Percentiles rank a stretch among this genome's conserved stretches.
These are phyloP conservation scores for Globisporangium emineosum DNA, from an alignment of 352 stramenopile species.

Conservation along the genomic window DNA sequence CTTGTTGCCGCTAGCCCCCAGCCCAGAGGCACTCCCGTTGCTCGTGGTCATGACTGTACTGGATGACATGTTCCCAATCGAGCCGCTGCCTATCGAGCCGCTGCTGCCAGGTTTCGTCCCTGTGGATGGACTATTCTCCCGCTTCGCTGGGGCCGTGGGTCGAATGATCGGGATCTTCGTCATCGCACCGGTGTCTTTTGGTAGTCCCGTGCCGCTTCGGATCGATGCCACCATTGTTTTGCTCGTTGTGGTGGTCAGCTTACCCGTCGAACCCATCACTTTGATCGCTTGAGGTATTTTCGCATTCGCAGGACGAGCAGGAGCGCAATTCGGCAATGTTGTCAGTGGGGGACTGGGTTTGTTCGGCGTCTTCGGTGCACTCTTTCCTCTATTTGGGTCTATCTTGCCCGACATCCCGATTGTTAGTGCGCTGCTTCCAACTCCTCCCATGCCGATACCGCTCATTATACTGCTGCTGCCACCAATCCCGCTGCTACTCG, in stretches of 20 bases:
- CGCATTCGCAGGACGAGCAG: constrained; percentile 36
- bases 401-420: constrained; percentile 35
- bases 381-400: constrained; percentile 39
- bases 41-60: constrained; percentile 5
- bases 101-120: constrained; percentile 41
- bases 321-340: constrained; percentile 64
- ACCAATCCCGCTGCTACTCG: constrained; percentile 8
- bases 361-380: constrained; percentile 38
- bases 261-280: constrained; percentile 46
- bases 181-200: constrained; percentile 44
- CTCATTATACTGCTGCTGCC: constrained; percentile 18
- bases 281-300: constrained; percentile 59
- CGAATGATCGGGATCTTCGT: constrained; percentile 80
- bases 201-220: constrained; percentile 31
- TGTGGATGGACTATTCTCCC: constrained; percentile 56
- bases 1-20: constrained; percentile 32
- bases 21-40: constrained; percentile 16
- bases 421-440: constrained; percentile 23
- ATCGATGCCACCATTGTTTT: constrained; percentile 36
- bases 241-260: constrained; percentile 31
- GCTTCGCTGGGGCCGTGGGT: constrained; percentile 61
- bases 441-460: constrained; percentile 21
- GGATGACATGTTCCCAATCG: constrained; percentile 12
- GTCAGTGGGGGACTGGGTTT: constrained; percentile 52
- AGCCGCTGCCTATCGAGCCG: constrained; percentile 8